Percentiles rank a stretch among this genome's conserved stretches.
phyloP scores from a whole-genome alignment of 306 rosid species.

The Rubus parviflorus region DNA sequence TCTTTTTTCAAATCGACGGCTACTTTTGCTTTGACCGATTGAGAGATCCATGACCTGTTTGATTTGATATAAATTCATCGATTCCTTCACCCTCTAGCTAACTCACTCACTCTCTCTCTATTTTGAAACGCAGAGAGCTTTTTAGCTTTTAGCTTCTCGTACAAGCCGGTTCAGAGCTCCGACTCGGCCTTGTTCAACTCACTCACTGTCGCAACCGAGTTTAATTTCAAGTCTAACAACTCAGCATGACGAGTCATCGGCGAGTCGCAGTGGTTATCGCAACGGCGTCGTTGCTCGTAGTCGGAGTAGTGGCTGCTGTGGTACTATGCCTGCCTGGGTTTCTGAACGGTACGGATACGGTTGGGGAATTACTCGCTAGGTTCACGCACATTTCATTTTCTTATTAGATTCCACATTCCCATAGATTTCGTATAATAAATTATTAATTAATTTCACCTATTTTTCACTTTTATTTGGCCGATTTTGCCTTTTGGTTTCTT shows the following conservation, averaged over 20 bases:
- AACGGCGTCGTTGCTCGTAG: constrained; percentile 16
- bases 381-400: constrained; percentile 5
- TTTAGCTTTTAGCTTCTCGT: not conserved
- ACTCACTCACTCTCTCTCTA: not conserved
- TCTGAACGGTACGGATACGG: constrained; percentile 37
- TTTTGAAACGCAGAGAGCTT: not conserved
- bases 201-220: no score
- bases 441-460: not conserved
- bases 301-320: constrained; percentile 9
- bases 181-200: not conserved
- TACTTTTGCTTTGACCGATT: constrained; percentile 28
- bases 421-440: not conserved
- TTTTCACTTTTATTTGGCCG: not conserved
- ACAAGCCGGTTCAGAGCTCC: not conserved
- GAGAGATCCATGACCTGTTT: not conserved
- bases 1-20: constrained; percentile 48
- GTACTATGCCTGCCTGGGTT: constrained; percentile 1
- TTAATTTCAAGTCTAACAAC: not conserved
- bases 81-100: not conserved
- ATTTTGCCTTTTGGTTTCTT: constrained; percentile 1
- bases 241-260: not conserved
- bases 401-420: not conserved
- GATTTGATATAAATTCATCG: constrained; percentile 27
- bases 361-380: not conserved
- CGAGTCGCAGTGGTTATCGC: constrained; percentile 10